A percentile compares a stretch with the other conserved stretches of the same genome.
phyloP scores from a whole-genome alignment of 352 stramenopile genomes.

The Thalassiosira ordinaria region DNA sequence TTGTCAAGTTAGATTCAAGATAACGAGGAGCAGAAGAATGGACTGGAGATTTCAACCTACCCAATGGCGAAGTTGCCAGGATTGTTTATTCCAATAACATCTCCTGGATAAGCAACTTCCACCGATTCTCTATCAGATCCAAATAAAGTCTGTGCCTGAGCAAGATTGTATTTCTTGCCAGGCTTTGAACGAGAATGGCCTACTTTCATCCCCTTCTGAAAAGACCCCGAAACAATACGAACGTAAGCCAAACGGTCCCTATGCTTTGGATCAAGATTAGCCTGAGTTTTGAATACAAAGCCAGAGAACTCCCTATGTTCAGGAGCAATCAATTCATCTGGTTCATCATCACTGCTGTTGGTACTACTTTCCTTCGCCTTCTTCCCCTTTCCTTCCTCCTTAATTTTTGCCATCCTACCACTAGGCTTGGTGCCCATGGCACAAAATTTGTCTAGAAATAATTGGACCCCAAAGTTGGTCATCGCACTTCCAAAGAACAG shows the following conservation, averaged over 20 bases:
- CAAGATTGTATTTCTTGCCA: conserved; percentile 83
- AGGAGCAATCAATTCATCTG: conserved; percentile 68
- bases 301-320: conserved; percentile 88
- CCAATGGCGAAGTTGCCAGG: conserved; percentile 84
- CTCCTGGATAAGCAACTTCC: conserved; percentile 86
- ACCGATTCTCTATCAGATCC: conserved; percentile 86
- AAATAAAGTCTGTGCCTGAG: conserved; percentile 88
- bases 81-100: conserved; percentile 90
- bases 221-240: conserved; percentile 86
- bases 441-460: conserved; percentile 82
- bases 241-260: conserved; percentile 89
- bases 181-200: conserved; percentile 83
- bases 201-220: conserved; percentile 90
- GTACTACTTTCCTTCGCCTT: conserved; percentile 18
- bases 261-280: conserved; percentile 86
- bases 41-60: conserved; percentile 2
- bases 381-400: conserved; percentile 49
- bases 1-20: not conserved
- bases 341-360: conserved; percentile 44
- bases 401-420: conserved; percentile 51
- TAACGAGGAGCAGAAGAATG: not conserved
- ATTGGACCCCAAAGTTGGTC: conserved; percentile 89
- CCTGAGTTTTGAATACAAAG: conserved; percentile 91
- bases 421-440: conserved; percentile 83
- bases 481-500: conserved; percentile 90